phyloP scores from a whole-genome alignment of 2,329 filamentous ascomycete genomes.

The Calonectria pteridis region DNA sequence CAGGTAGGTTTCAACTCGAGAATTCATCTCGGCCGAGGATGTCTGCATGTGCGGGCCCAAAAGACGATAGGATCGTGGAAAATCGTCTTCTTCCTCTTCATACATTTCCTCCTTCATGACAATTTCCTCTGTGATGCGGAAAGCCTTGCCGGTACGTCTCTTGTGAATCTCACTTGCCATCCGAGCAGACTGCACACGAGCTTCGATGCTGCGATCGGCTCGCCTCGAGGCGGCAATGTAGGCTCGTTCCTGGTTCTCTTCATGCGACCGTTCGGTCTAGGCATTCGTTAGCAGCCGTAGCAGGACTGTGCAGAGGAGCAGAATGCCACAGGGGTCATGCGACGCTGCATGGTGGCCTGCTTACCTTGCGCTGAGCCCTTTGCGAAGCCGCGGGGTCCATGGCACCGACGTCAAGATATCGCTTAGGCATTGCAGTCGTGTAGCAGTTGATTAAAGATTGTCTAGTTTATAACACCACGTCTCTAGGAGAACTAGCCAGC shows the following conservation, averaged over 20 bases:
- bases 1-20: constrained; percentile 65
- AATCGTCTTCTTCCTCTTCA: constrained; percentile 90
- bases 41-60: constrained; percentile 74
- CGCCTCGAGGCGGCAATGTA: constrained; percentile 93
- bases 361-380: constrained; percentile 48
- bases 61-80: constrained; percentile 74
- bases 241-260: constrained; percentile 87
- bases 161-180: constrained; percentile 94
- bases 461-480: not conserved
- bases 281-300: constrained; percentile 4
- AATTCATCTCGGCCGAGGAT: constrained; percentile 71
- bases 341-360: not conserved
- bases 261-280: constrained; percentile 80
- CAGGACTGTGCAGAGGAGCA: not conserved
- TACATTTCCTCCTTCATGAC: constrained; percentile 96
- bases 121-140: constrained; percentile 87
- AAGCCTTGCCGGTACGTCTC: constrained; percentile 83
- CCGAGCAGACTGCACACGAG: constrained; percentile 86
- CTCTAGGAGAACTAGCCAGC: not conserved
- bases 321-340: not conserved
- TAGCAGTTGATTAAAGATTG: not conserved
- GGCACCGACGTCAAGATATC: constrained; percentile 49
- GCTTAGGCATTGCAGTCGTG: constrained; percentile 52
- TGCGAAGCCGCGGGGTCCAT: constrained; percentile 46
- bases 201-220: constrained; percentile 88